Conservation (phyloP, 371 early-diverging fungal genomes). For the Mucor plumbeus region DNA sequence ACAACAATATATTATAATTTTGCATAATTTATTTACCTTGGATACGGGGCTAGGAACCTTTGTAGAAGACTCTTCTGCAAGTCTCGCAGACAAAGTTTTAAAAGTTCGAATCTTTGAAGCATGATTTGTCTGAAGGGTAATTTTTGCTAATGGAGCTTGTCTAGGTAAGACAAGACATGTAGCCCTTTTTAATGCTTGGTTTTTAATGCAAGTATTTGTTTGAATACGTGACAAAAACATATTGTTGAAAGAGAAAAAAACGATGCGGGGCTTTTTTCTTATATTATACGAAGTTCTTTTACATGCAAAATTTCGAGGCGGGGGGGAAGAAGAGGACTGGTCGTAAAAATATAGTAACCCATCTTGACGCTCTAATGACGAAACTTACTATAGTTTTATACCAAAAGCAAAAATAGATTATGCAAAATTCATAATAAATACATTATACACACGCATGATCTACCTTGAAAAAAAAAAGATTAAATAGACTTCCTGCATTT, state of each 20-base stretch:
- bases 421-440: background rate
- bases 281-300: too few species aligned
- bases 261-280: background rate
- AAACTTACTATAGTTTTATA: background rate
- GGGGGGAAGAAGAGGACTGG: background rate
- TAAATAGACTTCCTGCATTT: conserved; percentile 16
- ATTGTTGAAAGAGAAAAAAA: background rate
- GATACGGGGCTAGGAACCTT: conserved; percentile 1
- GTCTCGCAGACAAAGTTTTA: conserved; percentile 6
- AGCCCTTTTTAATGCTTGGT: conserved; percentile 5
- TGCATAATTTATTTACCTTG: conserved; percentile 7
- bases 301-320: too few species aligned
- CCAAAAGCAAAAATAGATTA: background rate
- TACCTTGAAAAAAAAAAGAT: too few species aligned
- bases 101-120: background rate
- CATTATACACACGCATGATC: background rate
- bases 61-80: conserved; percentile 8
- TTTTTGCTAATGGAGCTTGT: background rate
- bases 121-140: background rate
- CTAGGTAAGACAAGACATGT: conserved; percentile 8
- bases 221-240: conserved; percentile 14
- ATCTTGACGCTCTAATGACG: conserved; percentile 4
- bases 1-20: too few species aligned
- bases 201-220: background rate
- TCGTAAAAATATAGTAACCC: background rate